These are phyloP conservation scores for Zychaea mexicana DNA, from an alignment of 371 early-diverging fungal species.

Conservation along the genomic window DNA sequence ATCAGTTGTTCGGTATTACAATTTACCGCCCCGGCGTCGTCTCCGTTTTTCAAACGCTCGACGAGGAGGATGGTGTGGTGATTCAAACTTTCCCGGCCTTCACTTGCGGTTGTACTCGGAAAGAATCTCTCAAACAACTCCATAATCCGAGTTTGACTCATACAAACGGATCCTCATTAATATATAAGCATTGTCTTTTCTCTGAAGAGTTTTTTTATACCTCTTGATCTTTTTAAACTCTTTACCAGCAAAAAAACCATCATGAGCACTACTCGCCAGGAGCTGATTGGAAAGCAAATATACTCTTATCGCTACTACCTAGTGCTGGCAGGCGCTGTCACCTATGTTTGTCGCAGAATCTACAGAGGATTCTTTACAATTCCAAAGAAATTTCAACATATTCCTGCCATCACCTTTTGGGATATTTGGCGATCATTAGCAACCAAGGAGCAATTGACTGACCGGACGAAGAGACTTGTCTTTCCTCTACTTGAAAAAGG, in stretches of 20 bases:
- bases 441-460: background rate
- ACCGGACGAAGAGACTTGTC: conserved; percentile 7
- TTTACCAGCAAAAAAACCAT: background rate
- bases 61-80: background rate
- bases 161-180: background rate
- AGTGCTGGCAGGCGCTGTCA: conserved; percentile 3
- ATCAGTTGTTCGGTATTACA: too few relatives aligned
- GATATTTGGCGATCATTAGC: background rate
- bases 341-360: background rate
- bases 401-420: conserved; percentile 9
- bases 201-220: background rate
- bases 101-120: background rate
- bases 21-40: background rate
- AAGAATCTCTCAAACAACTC: background rate
- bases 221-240: too few relatives aligned
- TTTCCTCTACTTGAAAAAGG: conserved; percentile 4
- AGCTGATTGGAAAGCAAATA: background rate
- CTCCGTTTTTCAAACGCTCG: too few relatives aligned
- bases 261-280: background rate
- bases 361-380: background rate
- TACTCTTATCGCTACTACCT: background rate
- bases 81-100: too few relatives aligned
- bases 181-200: background rate
- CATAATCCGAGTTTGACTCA: too few relatives aligned
- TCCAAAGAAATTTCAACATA: conserved; percentile 8